phyloP scores from a whole-genome alignment of 2,329 filamentous ascomycete genomes.

The Aquanectria penicillioides region DNA sequence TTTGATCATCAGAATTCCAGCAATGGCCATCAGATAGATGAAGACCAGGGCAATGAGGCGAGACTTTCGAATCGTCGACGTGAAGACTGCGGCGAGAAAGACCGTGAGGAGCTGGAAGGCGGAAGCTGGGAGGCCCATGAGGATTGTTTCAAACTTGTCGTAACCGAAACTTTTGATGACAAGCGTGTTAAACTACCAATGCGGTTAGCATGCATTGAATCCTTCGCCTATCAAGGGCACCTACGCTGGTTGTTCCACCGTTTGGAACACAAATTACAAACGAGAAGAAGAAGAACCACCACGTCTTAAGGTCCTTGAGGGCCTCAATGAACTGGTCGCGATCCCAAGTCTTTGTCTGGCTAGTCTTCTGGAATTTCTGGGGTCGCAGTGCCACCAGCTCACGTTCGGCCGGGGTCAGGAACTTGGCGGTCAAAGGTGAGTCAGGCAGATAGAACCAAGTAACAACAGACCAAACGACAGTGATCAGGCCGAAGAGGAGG shows the following conservation, averaged over 20 bases:
- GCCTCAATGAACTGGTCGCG: slow-evolving; percentile 35
- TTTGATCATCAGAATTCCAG: slow-evolving; percentile 32
- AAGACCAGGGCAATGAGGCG: slow-evolving; percentile 22
- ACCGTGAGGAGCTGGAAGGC: slow-evolving; percentile 32
- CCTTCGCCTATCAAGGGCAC: not conserved
- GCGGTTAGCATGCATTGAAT: not conserved
- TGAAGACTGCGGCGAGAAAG: slow-evolving; percentile 25
- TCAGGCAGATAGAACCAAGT: slow-evolving; percentile 29
- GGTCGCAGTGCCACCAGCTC: slow-evolving; percentile 20
- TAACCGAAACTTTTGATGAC: slow-evolving; percentile 36
- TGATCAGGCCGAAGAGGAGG: slow-evolving; percentile 27
- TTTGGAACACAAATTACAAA: slow-evolving; percentile 33
- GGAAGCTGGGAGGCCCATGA: slow-evolving; percentile 23
- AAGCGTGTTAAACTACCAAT: slow-evolving; percentile 33
- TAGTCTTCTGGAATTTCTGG: slow-evolving; percentile 22
- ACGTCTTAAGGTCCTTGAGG: slow-evolving; percentile 35
- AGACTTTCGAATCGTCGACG: slow-evolving; percentile 23
- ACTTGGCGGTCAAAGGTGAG: slow-evolving; percentile 26
- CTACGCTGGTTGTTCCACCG: slow-evolving; percentile 24
- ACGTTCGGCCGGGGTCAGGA: slow-evolving; percentile 26
- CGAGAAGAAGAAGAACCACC: slow-evolving; percentile 33
- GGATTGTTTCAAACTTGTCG: slow-evolving; percentile 25
- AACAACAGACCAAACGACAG: slow-evolving; percentile 17
- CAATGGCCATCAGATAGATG: slow-evolving; percentile 25
- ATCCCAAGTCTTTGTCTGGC: slow-evolving; percentile 24